A percentile compares a stretch with the other conserved stretches of the same genome.
These are phyloP conservation scores for Hypoxylon rubiginosum DNA, from an alignment of 2,329 filamentous ascomycete genomes.

Conservation along the genomic window DNA sequence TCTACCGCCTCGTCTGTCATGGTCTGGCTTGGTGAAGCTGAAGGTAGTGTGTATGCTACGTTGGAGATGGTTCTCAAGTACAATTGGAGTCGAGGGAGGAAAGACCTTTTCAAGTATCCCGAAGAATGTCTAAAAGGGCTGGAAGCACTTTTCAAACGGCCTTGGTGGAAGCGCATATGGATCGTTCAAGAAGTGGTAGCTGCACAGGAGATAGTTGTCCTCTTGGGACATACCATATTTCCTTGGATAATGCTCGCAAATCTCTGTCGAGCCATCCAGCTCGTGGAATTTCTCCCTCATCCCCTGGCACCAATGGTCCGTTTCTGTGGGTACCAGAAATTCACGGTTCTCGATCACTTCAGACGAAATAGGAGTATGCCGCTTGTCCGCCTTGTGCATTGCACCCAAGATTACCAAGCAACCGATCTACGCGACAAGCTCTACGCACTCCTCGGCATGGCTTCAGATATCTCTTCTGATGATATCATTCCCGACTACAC, in stretches of 20 bases:
- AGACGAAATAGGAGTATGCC: conserved; percentile 26
- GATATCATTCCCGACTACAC: conserved; percentile 34
- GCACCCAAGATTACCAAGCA: conserved; percentile 31
- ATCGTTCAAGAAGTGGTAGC: conserved; percentile 28
- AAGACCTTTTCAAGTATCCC: conserved; percentile 22
- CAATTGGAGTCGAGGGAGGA: conserved; percentile 27
- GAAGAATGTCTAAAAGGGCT: conserved; percentile 15
- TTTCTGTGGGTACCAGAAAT: conserved; percentile 28
- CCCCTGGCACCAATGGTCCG: conserved; percentile 23
- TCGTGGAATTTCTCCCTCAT: conserved; percentile 22
- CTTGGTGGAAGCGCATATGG: conserved; percentile 34
- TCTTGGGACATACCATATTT: conserved; percentile 19
- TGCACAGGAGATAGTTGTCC: conserved; percentile 16
- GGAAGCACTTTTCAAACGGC: conserved; percentile 3
- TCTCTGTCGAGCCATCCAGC: conserved; percentile 21
- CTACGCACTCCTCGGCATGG: conserved; percentile 28
- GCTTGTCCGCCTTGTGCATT: conserved; percentile 24
- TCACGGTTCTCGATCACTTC: conserved; percentile 27
- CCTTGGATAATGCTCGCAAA: conserved; percentile 26
- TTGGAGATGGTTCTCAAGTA: conserved; percentile 28
- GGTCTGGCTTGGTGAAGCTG: conserved; percentile 24
- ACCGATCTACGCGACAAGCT: conserved; percentile 30
- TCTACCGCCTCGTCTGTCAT: conserved; percentile 19
- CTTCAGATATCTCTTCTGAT: conserved; percentile 25
- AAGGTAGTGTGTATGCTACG: conserved; percentile 9